Evolutionary conservation across 148 eudicot genomes (phyloP), one percentile per base, ranked within the genome.

Genomic region (Spergularia bocconei): DNA sequence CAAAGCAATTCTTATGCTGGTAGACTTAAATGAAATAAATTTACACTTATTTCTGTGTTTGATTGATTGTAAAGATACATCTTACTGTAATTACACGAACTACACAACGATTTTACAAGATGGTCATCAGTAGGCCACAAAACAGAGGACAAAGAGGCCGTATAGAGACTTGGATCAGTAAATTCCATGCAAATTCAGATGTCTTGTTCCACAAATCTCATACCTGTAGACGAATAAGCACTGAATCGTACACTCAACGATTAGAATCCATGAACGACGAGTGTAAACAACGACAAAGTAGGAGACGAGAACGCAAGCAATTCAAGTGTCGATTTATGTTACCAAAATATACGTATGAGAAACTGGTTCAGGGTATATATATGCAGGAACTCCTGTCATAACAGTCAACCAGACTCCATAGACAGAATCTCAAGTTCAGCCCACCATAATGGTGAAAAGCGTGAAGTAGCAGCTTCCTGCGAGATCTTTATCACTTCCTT

Each of bases 361-460:
- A 38, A 15, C 68, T 20, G 54, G 20, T n/a, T 56, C 36, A 29
- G 36, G 36, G 36, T 29, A 54, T 20, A 21, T 54, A 48, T 54
- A 48, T 10, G 29, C 13, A 29, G 7, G 23, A 51, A 73, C 53
- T 16, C 36, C 44, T 50, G 41, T 29, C 23, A 20, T 25, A 17
- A 56, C 4, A 20, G 29, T 78, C 51, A 82, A 52, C 62, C 56
- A 23, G 82, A 71, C 17, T 88, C 89, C 19, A 70, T 57, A 2
- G 92, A 87, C 51, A 88, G 80, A 58, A 91, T 83, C 76, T 90
- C 96, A n/a, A 91, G 90, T 78, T 91, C 96, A 64, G 96, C 96
- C 96, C 96, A 91, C 96, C 92, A 91, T 17, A 91, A 81, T 4
- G 92, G 92, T 20, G 96, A 91, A 39, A 85, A 73, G 64, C 83